Percentiles rank a stretch among this genome's conserved stretches.
phyloP scores from a whole-genome alignment of 2,329 filamentous ascomycete genomes.

The Nakataea oryzae region DNA sequence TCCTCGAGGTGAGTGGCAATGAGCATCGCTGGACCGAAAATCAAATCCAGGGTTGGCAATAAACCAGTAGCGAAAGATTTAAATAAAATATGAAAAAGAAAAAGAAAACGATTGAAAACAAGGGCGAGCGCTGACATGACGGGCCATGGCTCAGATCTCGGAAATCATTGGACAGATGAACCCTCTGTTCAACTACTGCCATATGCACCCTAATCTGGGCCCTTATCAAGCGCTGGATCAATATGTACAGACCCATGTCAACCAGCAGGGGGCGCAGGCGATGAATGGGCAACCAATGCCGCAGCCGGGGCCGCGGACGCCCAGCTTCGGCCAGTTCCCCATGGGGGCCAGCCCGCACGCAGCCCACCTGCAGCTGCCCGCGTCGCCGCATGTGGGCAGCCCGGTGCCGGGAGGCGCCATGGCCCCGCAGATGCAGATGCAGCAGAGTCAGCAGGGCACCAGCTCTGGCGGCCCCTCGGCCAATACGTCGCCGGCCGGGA shows the following conservation, averaged over 20 bases:
- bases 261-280: conserved; percentile 20
- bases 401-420: conserved; percentile 48
- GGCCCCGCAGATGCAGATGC: conserved; percentile 55
- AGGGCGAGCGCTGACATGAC: not conserved
- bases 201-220: conserved; percentile 39
- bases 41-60: conserved; percentile 9
- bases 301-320: conserved; percentile 38
- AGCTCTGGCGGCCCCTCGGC: conserved; percentile 56
- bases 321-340: conserved; percentile 44
- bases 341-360: conserved; percentile 50
- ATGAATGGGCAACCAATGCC: conserved; percentile 39
- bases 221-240: conserved; percentile 51
- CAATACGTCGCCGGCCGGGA: conserved; percentile 54
- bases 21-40: not conserved
- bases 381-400: conserved; percentile 51
- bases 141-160: conserved; percentile 36
- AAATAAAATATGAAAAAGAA: too few relatives aligned
- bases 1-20: conserved; percentile 44
- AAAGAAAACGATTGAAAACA: not conserved
- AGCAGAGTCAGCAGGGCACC: conserved; percentile 59
- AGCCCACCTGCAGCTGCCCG: conserved; percentile 49
- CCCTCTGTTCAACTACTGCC: conserved; percentile 48
- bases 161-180: conserved; percentile 60
- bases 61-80: too few relatives aligned
- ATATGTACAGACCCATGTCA: conserved; percentile 41